Conservation (phyloP, 2,329 filamentous ascomycete species). For the Talaromyces atroroseus region DNA sequence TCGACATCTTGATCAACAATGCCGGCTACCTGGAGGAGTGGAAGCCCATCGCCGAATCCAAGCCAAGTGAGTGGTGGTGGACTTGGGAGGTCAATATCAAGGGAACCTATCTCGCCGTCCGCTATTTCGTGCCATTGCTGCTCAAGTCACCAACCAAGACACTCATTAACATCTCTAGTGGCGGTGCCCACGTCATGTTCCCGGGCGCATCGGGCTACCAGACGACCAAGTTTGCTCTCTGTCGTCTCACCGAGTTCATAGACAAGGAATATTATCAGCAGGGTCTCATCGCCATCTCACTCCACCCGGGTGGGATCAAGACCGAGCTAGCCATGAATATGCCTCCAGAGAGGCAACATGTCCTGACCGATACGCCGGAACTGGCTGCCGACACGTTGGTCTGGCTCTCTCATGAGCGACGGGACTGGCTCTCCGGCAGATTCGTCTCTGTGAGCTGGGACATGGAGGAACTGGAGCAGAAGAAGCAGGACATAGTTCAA, state of each 20-base stretch:
- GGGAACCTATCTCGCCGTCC: constrained; percentile 41
- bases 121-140: constrained; percentile 42
- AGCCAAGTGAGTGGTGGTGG: constrained; percentile 35
- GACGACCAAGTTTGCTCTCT: constrained; percentile 46
- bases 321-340: constrained; percentile 35
- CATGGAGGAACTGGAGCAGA: constrained; percentile 40
- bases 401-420: constrained; percentile 38
- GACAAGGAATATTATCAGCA: constrained; percentile 40
- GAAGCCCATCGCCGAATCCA: constrained; percentile 25
- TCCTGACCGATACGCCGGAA: constrained; percentile 33
- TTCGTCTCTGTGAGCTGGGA: constrained; percentile 46
- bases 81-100: constrained; percentile 44
- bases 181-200: constrained; percentile 34
- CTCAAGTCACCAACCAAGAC: constrained; percentile 28
- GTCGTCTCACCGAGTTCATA: constrained; percentile 47
- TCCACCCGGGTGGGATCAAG: constrained; percentile 38
- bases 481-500: constrained; percentile 36
- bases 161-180: constrained; percentile 44
- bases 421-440: constrained; percentile 43
- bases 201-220: constrained; percentile 42
- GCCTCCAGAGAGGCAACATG: constrained; percentile 22
- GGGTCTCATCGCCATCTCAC: constrained; percentile 36
- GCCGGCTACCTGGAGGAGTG: constrained; percentile 29
- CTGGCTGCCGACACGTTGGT: constrained; percentile 42
- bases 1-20: constrained; percentile 46